Conservation (phyloP, 805 yeast species). For the Candida saitoana region DNA sequence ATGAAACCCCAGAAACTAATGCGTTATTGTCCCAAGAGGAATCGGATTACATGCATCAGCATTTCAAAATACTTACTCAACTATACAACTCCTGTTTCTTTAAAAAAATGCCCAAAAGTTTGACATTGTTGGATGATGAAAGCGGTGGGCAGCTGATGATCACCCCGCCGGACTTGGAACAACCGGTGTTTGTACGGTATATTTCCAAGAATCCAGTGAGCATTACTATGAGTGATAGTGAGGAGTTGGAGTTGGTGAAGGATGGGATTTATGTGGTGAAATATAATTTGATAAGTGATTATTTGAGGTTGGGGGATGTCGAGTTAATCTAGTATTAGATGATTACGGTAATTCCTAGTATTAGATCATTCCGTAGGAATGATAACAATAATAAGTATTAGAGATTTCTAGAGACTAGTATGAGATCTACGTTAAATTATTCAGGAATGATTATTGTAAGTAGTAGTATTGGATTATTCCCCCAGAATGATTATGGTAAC, state of each 20-base stretch:
- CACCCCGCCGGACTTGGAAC: constrained; percentile 68
- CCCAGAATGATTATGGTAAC: too few relatives aligned
- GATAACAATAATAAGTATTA: too few relatives aligned
- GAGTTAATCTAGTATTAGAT: constrained; percentile 23
- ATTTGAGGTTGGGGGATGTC: constrained; percentile 36
- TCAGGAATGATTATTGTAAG: too few relatives aligned
- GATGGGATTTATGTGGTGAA: constrained; percentile 76
- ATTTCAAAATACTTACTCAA: constrained; percentile 58
- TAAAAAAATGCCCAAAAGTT: constrained; percentile 57
- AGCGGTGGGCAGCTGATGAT: constrained; percentile 65
- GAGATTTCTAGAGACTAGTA: too few relatives aligned
- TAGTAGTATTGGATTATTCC: too few relatives aligned
- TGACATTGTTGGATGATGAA: constrained; percentile 74
- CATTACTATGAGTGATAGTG: constrained; percentile 31
- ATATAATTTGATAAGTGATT: constrained; percentile 43
- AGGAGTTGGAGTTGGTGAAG: constrained; percentile 51
- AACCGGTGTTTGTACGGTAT: constrained; percentile 72
- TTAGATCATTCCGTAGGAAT: background rate
- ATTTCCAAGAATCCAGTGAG: constrained; percentile 23
- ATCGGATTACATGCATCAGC: constrained; percentile 60
- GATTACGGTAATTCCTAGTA: background rate
- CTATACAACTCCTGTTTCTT: constrained; percentile 68
- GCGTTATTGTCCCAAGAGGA: constrained; percentile 54
- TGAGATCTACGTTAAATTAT: too few relatives aligned
- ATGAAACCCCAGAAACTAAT: constrained; percentile 5